Evolutionary conservation across 225 moss, liverwort and hornwort species (phyloP).

Genomic region (Sphagnum contortum): DNA sequence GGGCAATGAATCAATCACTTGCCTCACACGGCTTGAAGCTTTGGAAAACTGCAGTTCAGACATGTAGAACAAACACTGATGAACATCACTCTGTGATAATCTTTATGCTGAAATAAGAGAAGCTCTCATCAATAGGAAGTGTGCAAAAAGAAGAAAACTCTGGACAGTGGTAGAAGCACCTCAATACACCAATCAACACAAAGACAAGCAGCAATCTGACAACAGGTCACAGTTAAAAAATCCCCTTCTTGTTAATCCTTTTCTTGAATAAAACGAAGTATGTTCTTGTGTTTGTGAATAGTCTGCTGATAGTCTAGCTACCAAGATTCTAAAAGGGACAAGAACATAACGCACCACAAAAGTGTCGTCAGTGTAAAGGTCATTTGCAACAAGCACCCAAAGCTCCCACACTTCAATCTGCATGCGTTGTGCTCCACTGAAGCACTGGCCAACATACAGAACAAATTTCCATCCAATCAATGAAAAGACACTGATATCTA

Average conservation of each 20-base stretch:
- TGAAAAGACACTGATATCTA: neutral
- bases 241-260: too few species aligned
- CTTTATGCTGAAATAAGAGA: too few species aligned
- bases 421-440: constrained; percentile 49
- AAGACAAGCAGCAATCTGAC: too few species aligned
- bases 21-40: constrained; percentile 66
- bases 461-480: neutral
- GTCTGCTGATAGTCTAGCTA: too few species aligned
- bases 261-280: too few species aligned
- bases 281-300: too few species aligned
- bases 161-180: too few species aligned
- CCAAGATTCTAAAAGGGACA: too few species aligned
- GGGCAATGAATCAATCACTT: constrained; percentile 67
- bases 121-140: too few species aligned
- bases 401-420: constrained; percentile 86
- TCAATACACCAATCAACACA: too few species aligned
- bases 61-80: constrained; percentile 3
- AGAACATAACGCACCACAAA: constrained; percentile 43
- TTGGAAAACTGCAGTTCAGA: constrained; percentile 68
- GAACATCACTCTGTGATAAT: constrained; percentile 6
- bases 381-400: constrained; percentile 73
- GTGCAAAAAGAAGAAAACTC: too few species aligned
- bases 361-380: constrained; percentile 82
- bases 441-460: constrained; percentile 46
- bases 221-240: too few species aligned